Evolutionary conservation across 2,329 filamentous ascomycete species (phyloP).

Genomic region (Cordyceps javanica): DNA sequence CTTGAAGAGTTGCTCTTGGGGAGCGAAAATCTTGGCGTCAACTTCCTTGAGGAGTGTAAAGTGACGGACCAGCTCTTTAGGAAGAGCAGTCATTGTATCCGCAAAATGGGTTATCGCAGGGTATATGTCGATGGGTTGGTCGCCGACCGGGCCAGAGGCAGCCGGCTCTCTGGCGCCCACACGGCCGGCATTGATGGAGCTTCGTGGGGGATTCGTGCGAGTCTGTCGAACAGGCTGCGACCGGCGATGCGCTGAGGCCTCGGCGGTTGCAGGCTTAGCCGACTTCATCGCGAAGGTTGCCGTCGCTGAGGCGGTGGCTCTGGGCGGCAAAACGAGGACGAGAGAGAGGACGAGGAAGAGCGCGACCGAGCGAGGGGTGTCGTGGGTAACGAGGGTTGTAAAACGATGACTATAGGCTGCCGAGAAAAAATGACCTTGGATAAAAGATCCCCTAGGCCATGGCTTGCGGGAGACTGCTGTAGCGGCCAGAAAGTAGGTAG

Average conservation of each 20-base stretch:
- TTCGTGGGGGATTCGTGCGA: slow-evolving; percentile 57
- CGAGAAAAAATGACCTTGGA: slow-evolving; percentile 14
- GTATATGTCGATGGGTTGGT: slow-evolving; percentile 60
- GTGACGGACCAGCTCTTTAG: slow-evolving; percentile 90
- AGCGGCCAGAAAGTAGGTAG: neutral
- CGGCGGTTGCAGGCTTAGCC: slow-evolving; percentile 39
- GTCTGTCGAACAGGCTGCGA: slow-evolving; percentile 60
- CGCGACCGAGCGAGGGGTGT: slow-evolving; percentile 14
- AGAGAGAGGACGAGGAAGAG: neutral
- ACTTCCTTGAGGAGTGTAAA: slow-evolving; percentile 96
- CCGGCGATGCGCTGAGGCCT: slow-evolving; percentile 46
- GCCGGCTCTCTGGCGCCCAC: slow-evolving; percentile 39
- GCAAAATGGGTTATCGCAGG: slow-evolving; percentile 71
- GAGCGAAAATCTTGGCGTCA: slow-evolving; percentile 88
- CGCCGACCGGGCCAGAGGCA: slow-evolving; percentile 36
- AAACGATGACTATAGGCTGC: neutral
- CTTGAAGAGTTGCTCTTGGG: slow-evolving; percentile 75
- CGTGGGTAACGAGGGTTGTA: neutral
- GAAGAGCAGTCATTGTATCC: slow-evolving; percentile 84
- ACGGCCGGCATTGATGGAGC: slow-evolving; percentile 42
- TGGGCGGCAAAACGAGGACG: slow-evolving; percentile 8
- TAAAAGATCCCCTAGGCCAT: slow-evolving; percentile 17
- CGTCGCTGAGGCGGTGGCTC: slow-evolving; percentile 9
- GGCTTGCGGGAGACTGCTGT: slow-evolving; percentile 10
- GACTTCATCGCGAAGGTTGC: slow-evolving; percentile 44